Base-by-base conservation (phyloP, 768 basidiomycete genomes). In the Cyclocybe aegerita region DNA sequence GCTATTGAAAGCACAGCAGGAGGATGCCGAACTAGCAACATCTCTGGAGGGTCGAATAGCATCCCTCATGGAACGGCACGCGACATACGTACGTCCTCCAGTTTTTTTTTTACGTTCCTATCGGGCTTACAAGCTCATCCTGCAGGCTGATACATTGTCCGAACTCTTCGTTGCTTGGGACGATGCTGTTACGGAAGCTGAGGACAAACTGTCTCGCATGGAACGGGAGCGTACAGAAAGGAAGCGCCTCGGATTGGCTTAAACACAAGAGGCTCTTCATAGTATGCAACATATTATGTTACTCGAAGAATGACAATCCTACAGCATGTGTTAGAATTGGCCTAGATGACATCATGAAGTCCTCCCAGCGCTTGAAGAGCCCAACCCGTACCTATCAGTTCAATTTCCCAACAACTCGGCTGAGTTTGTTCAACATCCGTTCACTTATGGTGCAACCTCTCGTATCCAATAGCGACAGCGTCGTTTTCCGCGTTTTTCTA, bases 151-250 rank as follows among this genome's bases (percentile, higher is more conserved):
- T 60, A 80, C 82, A 1, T 73, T 93, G 1, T 93, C 91, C 9
- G 90, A 92, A 56, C 71, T 93, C 15, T 93, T 93, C 53, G 86
- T 93, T 6, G 80, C 80, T 10, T 93, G 91, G 90, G 89, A 93
- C 56, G 88, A 92, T 50, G 77, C 83, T 0, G 66, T 92, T 8
- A 74, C 77, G n/a, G 82, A 80, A 39, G 78, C 82, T 4, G 90
- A 92, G 61, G 77, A 79, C 48, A 79, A 79, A 45, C 65, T 84
- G 5, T 67, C 68, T 23, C 73, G 68, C 34, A 60, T 89, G 47
- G 88, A 91, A 61, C 78, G 77, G 49, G 82, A 85, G 38, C 76
- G 73, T 52, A 75, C 73, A 9, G 86, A 88, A 62, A 74, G 80
- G 46, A 71, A 67, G 52, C 79, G 81, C 23, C 68, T 90, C 23